Base-by-base conservation (phyloP, 495 filamentous ascomycete species). In the Lasiosphaeris hirsuta region DNA sequence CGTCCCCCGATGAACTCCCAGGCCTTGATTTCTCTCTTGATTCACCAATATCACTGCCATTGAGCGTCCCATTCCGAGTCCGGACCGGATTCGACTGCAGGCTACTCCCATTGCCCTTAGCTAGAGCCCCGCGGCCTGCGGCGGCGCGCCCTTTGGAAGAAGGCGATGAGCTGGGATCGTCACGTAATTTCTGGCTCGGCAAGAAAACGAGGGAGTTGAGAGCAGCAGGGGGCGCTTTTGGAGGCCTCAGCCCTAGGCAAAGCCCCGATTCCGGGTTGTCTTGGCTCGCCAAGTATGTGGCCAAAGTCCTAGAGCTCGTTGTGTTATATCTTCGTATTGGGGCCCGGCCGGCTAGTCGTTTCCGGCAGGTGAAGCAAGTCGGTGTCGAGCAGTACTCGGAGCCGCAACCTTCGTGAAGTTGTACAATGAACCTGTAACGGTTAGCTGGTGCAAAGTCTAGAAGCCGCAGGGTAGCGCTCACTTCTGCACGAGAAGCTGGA, bases 361-460 rank as follows among this genome's bases (percentile, higher is more conserved):
- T 86, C 51, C 87, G 84, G 68, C 81, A 89, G 61, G 84, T 91
- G 59, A 90, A 89, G 73, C 92, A 96, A 35, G 90, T 91, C 11
- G 89, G 70, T 1, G 86, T 94, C 15, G 75, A 79, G 71, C 92
- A 96, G 42, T 75, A 70, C n/a, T 78, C 74, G 47, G 83, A 80
- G 46, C 82, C 78, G 65, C 92, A 96, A 53, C 92, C 92, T 56
- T 91, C 81, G 37, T 90, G 81, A n/a, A 96, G 80, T 72, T 96
- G 92, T 15, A 79, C 75, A 58, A 92, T 88, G 66, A 88, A 95
- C 59, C 91, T 96, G 66, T n/a, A 60, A 15, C 36, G 67, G 56
- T 71, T 56, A 51, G 41, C 34, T 10, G 36, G 45, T 9, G 37
- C 46, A 33, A 42, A 35, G 3, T 47, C 10, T 37, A 14, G 39